Evolutionary conservation across 306 rosid species (phyloP), one percentile per base, ranked within the genome.

Genomic region (Comarum palustre): DNA sequence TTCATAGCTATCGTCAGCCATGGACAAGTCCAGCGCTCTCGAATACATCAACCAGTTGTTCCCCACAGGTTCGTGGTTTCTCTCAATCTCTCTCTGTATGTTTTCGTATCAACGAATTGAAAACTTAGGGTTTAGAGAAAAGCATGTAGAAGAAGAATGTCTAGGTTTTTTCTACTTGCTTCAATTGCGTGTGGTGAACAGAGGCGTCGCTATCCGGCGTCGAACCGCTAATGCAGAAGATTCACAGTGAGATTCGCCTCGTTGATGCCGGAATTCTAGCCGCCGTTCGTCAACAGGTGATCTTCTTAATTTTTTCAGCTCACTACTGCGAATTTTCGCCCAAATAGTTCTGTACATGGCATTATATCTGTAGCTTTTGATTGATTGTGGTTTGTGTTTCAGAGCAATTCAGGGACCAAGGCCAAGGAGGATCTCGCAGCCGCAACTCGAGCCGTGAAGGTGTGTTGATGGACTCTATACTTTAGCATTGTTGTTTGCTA

Each of bases 391-490:
- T 82, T 58, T 81, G 68, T 72, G 75, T 85, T 85, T 2, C 87
- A 94, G 99, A 94, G 99, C 77, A 94, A 87, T 82, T 94, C 99
- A 25, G 95, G 99, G 72, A 89, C 96, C 55, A 94, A 94, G 84
- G 99, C 99, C 3, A 94, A 88, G 79, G 96, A 94, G 64, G 99
- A 94, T 88, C 99, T 94, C 59, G 97, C 97, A 50, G 97, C 97
- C 39, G 99, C 99, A 31, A 91, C 97, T 24, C 68, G 80, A 75
- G 97, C 99, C 3, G 95, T 94, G 48, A 91, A 93, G 96, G 98
- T 89, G 48, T 65, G 82, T 36, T 67, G 51, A 3, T 57, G 24
- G 61, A n/a, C 55, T 45, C 48, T 46, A 46, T 25, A 4, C 24
- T 6, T 36, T 1, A 15, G 64, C 50, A 20, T 70, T 52, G 7